A percentile compares a stretch with the other conserved stretches of the same genome.
phyloP scores from a whole-genome alignment of 2,329 filamentous ascomycete genomes.

The Fonsecaea nubica region DNA sequence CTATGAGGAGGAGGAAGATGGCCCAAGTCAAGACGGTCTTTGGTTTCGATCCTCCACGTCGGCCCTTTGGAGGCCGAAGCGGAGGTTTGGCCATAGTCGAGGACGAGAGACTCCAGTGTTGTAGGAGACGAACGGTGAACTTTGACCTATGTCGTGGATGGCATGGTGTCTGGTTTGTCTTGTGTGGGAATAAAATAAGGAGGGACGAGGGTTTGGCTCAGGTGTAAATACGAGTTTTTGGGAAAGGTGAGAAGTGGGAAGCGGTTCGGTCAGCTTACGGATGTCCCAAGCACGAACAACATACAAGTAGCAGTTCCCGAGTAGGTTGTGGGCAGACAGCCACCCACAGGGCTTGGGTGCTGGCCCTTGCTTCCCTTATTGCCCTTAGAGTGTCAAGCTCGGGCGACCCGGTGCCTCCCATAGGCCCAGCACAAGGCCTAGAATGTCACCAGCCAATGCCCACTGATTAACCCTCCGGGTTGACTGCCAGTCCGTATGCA shows the following conservation, averaged over 20 bases:
- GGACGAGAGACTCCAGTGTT: conserved; percentile 16
- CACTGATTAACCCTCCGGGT: background rate
- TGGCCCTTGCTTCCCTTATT: background rate
- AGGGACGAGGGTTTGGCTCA: conserved; percentile 1
- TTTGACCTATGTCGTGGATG: conserved; percentile 9
- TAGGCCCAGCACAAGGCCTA: background rate
- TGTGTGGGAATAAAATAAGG: background rate
- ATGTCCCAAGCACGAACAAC: background rate
- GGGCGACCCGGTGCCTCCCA: background rate
- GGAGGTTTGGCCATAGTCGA: conserved; percentile 38
- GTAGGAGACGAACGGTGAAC: conserved; percentile 2
- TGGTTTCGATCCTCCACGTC: conserved; percentile 34
- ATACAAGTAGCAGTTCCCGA: background rate
- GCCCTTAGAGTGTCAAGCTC: background rate
- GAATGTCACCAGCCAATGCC: conserved; percentile 3
- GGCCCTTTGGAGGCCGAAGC: conserved; percentile 36
- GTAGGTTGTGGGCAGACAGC: background rate
- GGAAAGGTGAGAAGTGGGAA: conserved; percentile 13
- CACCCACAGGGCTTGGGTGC: background rate
- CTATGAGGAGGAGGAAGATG: conserved; percentile 36
- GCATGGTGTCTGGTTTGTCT: background rate
- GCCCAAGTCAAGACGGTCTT: conserved; percentile 38
- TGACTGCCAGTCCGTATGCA: background rate
- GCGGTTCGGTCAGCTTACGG: conserved; percentile 15
- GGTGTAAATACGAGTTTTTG: conserved; percentile 6